These are phyloP conservation scores for Epichloe sp. DNA, from an alignment of 2,329 filamentous ascomycete genomes.

Conservation along the genomic window DNA sequence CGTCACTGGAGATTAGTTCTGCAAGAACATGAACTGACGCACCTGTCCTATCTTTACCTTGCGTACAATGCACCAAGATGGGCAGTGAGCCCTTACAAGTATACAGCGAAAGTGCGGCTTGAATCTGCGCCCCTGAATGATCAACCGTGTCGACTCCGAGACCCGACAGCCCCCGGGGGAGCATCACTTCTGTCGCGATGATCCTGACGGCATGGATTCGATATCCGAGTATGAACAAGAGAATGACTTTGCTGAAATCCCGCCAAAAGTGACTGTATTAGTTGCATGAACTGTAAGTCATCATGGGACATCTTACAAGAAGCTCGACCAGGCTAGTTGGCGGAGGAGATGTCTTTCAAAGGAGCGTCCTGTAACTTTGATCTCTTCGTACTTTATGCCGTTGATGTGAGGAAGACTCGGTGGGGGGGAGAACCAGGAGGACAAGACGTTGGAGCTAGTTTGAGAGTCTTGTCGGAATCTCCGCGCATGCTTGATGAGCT, in stretches of 20 bases:
- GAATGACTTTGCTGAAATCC: constrained; percentile 31
- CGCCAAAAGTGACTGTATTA: not conserved
- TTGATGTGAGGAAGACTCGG: constrained; percentile 48
- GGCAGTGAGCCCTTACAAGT: constrained; percentile 37
- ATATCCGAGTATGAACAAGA: constrained; percentile 52
- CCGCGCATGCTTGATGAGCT: constrained; percentile 54
- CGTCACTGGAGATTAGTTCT: too few relatives aligned
- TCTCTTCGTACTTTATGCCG: constrained; percentile 48
- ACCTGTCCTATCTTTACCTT: constrained; percentile 65
- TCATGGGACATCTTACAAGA: constrained; percentile 34
- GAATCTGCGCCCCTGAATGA: constrained; percentile 50
- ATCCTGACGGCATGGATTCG: constrained; percentile 57
- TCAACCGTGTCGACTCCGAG: constrained; percentile 58
- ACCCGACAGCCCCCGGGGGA: constrained; percentile 52
- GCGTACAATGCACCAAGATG: constrained; percentile 68
- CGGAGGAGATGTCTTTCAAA: constrained; percentile 58
- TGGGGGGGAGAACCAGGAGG: constrained; percentile 31
- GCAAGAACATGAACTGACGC: not conserved
- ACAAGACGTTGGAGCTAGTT: constrained; percentile 25
- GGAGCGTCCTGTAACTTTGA: constrained; percentile 60
- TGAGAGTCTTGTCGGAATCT: constrained; percentile 37
- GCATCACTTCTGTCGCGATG: constrained; percentile 57
- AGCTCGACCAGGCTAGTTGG: constrained; percentile 53
- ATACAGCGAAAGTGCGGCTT: constrained; percentile 20
- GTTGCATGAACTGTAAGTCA: too few relatives aligned